phyloP scores from a whole-genome alignment of 768 basidiomycete species.

The Trametes coccinea region DNA sequence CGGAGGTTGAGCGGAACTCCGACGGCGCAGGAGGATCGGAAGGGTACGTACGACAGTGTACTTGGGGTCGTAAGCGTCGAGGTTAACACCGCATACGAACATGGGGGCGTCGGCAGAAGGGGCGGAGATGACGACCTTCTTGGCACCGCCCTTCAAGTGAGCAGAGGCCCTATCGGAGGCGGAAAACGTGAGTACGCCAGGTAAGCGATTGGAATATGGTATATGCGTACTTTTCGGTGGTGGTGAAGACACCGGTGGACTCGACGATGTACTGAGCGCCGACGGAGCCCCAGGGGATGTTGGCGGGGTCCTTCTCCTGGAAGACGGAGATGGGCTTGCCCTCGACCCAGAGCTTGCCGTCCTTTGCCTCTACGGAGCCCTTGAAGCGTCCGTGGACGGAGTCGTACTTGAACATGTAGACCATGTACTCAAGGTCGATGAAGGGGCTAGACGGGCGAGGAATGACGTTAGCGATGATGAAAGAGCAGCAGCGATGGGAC shows the following conservation, averaged over 20 bases:
- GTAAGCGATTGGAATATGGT: slow-evolving; percentile 4
- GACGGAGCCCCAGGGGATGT: slow-evolving; percentile 78
- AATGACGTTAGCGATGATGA: slow-evolving; percentile 13
- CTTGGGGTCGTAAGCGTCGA: slow-evolving; percentile 86
- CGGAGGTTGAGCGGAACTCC: slow-evolving; percentile 6
- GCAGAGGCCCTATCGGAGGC: slow-evolving; percentile 61
- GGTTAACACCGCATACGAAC: slow-evolving; percentile 95
- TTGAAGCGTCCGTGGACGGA: slow-evolving; percentile 93
- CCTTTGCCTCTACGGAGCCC: slow-evolving; percentile 77
- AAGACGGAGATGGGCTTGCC: slow-evolving; percentile 76
- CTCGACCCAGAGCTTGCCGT: slow-evolving; percentile 87
- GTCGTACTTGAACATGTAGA: slow-evolving; percentile 99
- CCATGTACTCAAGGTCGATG: slow-evolving; percentile 98
- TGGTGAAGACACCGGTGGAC: slow-evolving; percentile 99
- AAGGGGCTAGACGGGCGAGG: slow-evolving; percentile 66
- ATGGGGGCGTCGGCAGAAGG: slow-evolving; percentile 97
- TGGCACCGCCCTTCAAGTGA: slow-evolving; percentile 97
- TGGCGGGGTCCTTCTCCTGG: slow-evolving; percentile 83
- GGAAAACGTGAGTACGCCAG: slow-evolving; percentile 15
- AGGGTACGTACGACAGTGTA: slow-evolving; percentile 71
- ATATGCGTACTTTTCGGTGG: slow-evolving; percentile 71
- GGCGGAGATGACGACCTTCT: slow-evolving; percentile 99
- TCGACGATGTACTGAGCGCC: slow-evolving; percentile 95
- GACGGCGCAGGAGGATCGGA: background rate
- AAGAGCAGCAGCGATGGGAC: slow-evolving; percentile 31